phyloP scores from a whole-genome alignment of 768 basidiomycete species.

The Cantharellus anzutake region DNA sequence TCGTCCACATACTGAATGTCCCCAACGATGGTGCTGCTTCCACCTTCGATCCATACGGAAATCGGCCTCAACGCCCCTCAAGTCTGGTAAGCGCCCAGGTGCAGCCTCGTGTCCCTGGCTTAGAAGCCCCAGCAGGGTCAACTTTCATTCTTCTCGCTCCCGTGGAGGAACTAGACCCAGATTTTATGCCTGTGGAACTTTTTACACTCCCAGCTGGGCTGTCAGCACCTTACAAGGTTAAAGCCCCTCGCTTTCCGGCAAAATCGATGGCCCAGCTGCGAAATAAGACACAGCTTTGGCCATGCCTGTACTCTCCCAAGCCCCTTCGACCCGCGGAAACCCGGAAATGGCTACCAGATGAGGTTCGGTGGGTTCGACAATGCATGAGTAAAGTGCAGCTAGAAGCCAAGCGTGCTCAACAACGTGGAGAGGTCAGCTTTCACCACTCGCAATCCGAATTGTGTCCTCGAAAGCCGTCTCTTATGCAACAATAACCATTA shows the following conservation, averaged over 20 bases:
- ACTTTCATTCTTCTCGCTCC: background rate
- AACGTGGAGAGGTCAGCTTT: conserved; percentile 29
- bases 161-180: background rate
- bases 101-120: too few species aligned
- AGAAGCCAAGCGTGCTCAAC: conserved; percentile 20
- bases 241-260: conserved; percentile 50
- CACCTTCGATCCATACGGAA: background rate
- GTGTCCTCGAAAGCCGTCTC: background rate
- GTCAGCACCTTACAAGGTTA: conserved; percentile 31
- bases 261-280: conserved; percentile 43
- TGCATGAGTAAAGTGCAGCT: conserved; percentile 27
- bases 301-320: conserved; percentile 52
- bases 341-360: conserved; percentile 42
- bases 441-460: too few species aligned
- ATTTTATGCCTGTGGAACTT: background rate
- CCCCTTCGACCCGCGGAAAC: conserved; percentile 33
- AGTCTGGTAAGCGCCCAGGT: too few species aligned
- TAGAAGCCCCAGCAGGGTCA: background rate
- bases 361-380: conserved; percentile 58
- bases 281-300: conserved; percentile 68
- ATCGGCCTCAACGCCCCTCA: too few species aligned
- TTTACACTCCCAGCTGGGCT: conserved; percentile 27
- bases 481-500: conserved; percentile 15
- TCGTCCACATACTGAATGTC: too few species aligned
- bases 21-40: background rate